phyloP scores from a whole-genome alignment of 768 basidiomycete species.

The Mycena galopus region DNA sequence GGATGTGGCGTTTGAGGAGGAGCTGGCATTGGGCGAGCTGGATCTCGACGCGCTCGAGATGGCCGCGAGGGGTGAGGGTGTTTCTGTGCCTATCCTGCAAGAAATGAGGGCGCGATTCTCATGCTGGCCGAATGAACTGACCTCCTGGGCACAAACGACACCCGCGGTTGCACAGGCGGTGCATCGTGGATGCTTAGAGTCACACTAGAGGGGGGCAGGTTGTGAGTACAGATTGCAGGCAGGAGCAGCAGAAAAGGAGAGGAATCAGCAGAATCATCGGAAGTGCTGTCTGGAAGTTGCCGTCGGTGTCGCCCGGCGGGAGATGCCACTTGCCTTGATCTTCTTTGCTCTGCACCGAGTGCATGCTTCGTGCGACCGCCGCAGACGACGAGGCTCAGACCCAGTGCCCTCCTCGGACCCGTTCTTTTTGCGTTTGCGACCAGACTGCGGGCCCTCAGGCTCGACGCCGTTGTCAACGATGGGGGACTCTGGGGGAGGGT shows the following conservation, averaged over 20 bases:
- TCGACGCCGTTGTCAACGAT: slow-evolving; percentile 45
- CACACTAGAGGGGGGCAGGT: slow-evolving; percentile 70
- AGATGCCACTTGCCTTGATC: slow-evolving; percentile 90
- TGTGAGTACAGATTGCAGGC: slow-evolving; percentile 44
- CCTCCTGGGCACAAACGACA: slow-evolving; percentile 84
- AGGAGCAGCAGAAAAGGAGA: slow-evolving; percentile 41
- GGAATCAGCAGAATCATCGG: slow-evolving; percentile 49
- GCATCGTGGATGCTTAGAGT: slow-evolving; percentile 90
- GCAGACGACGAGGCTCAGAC: slow-evolving; percentile 82
- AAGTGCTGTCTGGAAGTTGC: slow-evolving; percentile 75
- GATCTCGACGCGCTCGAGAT: slow-evolving; percentile 86
- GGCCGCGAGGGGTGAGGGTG: slow-evolving; percentile 86
- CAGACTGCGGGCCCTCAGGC: slow-evolving; percentile 48
- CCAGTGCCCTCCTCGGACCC: slow-evolving; percentile 67
- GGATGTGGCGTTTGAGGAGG: slow-evolving; percentile 80
- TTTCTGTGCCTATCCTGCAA: slow-evolving; percentile 80
- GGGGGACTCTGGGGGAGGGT: slow-evolving; percentile 14
- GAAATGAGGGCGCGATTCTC: no score
- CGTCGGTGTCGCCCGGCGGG: slow-evolving; percentile 81
- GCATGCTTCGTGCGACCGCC: slow-evolving; percentile 93
- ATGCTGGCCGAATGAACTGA: no score
- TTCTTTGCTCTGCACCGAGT: slow-evolving; percentile 95
- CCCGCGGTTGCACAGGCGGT: slow-evolving; percentile 87
- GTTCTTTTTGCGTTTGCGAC: slow-evolving; percentile 71
- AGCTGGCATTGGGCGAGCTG: slow-evolving; percentile 84